A percentile compares a stretch with the other conserved stretches of the same genome.
phyloP scores from a whole-genome alignment of 2,329 filamentous ascomycete species.

The Parafenestella ontariensis region DNA sequence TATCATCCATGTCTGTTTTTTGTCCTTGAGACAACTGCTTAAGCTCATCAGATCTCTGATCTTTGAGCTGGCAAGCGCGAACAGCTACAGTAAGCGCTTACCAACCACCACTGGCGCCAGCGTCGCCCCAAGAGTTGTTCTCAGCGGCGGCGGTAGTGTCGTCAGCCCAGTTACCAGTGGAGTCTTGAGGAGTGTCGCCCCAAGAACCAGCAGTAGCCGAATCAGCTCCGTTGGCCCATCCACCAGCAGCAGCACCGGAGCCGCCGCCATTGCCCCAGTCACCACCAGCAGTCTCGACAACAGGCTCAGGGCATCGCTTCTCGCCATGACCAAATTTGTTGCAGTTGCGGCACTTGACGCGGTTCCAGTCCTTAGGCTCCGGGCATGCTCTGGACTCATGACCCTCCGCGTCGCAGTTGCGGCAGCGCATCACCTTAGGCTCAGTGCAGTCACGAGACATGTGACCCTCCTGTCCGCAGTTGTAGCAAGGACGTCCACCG shows the following conservation, averaged over 20 bases:
- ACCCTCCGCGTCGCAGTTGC: slow-evolving; percentile 70
- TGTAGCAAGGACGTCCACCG: slow-evolving; percentile 31
- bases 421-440: slow-evolving; percentile 51
- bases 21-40: background rate
- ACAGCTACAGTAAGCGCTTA: slow-evolving; percentile 4
- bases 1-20: background rate
- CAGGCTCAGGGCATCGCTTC: slow-evolving; percentile 49
- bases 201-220: slow-evolving; percentile 19
- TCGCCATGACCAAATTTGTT: slow-evolving; percentile 53
- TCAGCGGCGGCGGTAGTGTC: slow-evolving; percentile 14
- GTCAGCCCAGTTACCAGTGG: slow-evolving; percentile 25
- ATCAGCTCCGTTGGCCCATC: slow-evolving; percentile 28
- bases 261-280: slow-evolving; percentile 27
- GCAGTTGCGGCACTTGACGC: slow-evolving; percentile 67
- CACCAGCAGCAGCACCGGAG: slow-evolving; percentile 23
- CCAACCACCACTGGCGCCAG: slow-evolving; percentile 9
- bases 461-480: slow-evolving; percentile 39
- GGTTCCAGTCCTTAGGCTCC: slow-evolving; percentile 64
- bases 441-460: slow-evolving; percentile 36
- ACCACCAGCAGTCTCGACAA: slow-evolving; percentile 31
- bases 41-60: background rate
- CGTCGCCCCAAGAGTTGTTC: slow-evolving; percentile 14
- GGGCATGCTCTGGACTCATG: slow-evolving; percentile 63
- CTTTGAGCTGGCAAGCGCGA: slow-evolving; percentile 3
- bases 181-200: slow-evolving; percentile 20